phyloP scores from a whole-genome alignment of 495 filamentous ascomycete species.

The Penicillium macrosclerotiorum region DNA sequence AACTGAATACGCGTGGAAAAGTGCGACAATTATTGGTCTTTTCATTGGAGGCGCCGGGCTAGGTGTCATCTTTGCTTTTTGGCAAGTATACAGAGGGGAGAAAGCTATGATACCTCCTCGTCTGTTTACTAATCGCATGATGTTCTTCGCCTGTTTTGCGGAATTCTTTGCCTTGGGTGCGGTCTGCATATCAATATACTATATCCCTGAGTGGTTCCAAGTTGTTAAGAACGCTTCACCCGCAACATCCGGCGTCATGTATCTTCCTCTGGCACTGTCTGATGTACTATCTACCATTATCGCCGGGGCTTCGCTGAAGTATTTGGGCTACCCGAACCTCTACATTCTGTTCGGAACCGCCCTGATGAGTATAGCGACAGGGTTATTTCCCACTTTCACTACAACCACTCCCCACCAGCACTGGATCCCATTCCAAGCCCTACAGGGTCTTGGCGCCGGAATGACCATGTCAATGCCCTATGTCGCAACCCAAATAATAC shows the following conservation, averaged over 20 bases:
- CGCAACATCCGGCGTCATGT: conserved; percentile 24
- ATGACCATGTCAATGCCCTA: conserved; percentile 8
- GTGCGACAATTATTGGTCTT: conserved; percentile 16
- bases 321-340: conserved; percentile 5
- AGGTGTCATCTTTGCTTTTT: conserved; percentile 32
- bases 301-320: conserved; percentile 1
- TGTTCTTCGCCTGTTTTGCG: conserved; percentile 11
- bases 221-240: conserved; percentile 27
- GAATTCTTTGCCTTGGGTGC: conserved; percentile 20
- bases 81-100: conserved; percentile 43
- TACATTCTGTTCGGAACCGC: conserved; percentile 6
- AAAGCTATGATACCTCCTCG: conserved; percentile 42
- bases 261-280: conserved; percentile 14
- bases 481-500: conserved; percentile 3
- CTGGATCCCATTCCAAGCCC: conserved; percentile 10
- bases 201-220: conserved; percentile 40
- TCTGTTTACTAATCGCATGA: conserved; percentile 6
- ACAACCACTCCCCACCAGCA: no score
- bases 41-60: conserved; percentile 16
- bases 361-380: no score
- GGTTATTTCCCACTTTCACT: no score
- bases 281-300: conserved; percentile 2
- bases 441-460: no score
- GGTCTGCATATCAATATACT: conserved; percentile 26
- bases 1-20: conserved; percentile 10